phyloP scores from a whole-genome alignment of 2,329 filamentous ascomycete genomes.

The Pseudogymnoascus sp. region DNA sequence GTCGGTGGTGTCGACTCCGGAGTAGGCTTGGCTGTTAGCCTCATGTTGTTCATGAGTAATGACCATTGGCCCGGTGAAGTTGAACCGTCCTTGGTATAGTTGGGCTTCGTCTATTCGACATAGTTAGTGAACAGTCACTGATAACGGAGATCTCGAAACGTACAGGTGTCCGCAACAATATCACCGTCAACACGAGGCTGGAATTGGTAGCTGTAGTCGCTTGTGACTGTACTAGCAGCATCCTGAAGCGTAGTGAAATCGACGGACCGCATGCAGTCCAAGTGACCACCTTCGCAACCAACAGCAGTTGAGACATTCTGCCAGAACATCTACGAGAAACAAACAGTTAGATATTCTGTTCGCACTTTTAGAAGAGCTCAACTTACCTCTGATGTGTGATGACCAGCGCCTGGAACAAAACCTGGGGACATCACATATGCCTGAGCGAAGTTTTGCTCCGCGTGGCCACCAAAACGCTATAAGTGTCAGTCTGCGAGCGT shows the following conservation, averaged over 20 bases:
- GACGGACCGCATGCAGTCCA: slow-evolving; percentile 27
- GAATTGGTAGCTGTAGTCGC: slow-evolving; percentile 28
- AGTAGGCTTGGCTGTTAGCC: slow-evolving; percentile 26
- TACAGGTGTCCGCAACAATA: slow-evolving; percentile 29
- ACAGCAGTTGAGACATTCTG: slow-evolving; percentile 26
- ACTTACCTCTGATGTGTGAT: slow-evolving; percentile 26
- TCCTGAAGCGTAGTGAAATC: slow-evolving; percentile 26
- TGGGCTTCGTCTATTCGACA: slow-evolving; percentile 26
- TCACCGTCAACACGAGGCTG: slow-evolving; percentile 32
- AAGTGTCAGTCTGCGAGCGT: not conserved
- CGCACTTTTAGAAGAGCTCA: not conserved
- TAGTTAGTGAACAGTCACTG: not conserved
- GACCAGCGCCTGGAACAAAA: slow-evolving; percentile 31
- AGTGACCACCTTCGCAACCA: slow-evolving; percentile 25
- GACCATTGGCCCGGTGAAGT: slow-evolving; percentile 30
- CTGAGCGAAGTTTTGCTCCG: slow-evolving; percentile 26
- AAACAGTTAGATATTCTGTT: not conserved
- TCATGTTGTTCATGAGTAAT: slow-evolving; percentile 32
- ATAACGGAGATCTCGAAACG: not conserved
- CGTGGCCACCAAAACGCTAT: slow-evolving; percentile 27
- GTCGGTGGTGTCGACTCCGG: slow-evolving; percentile 27
- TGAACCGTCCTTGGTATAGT: slow-evolving; percentile 31
- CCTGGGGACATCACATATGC: slow-evolving; percentile 30
- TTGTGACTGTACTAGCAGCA: slow-evolving; percentile 22
- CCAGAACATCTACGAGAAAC: slow-evolving; percentile 19